Base-by-base conservation (phyloP, 1,284 basidiomycete species). In the Cutaneotrichosporon cavernicola region DNA sequence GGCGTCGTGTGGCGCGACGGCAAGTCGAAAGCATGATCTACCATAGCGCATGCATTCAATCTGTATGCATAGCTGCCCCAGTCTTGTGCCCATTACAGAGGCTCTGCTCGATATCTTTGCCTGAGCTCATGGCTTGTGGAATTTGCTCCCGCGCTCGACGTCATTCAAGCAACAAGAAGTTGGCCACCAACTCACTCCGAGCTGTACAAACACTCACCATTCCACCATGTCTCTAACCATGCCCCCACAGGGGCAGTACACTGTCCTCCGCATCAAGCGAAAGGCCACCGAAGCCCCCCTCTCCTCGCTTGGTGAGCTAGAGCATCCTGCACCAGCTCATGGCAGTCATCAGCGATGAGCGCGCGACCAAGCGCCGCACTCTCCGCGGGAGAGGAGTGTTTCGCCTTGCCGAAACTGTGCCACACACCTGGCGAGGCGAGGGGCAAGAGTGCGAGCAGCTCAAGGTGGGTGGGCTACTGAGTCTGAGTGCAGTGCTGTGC, bases 251-350 rank as follows among this genome's bases (percentile, higher is more conserved):
- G 49, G 49, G 14, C 63, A 62, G 51, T 76, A 74, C 60, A 80
- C 79, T 16, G 77, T 82, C 31, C 69, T 82, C 46, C 67, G 80
- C 11, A 81, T 82, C 75, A 82, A 82, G 71, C 72, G 81, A 5
- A 81, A 81, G 66, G 77, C 78, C 13, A 81, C 75, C 2, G 79
- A 81, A n/a, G 62, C 74, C 1, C 79, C 80, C 4, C 69, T 81
- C 8, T 76, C 77, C 5, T 78, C 78, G 2, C 69, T 82, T 5
- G 77, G 81, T 81, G 55, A 40, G 36, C 9, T 53, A 6, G 26
- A 4, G 11, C 2, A 2, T 16, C 36, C 4, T n/a, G 26, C 50
- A 31, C 5, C 7, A 30, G 47, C 53, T 49, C 47, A 32, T 38
- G 14, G 1, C 61, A 81, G 80, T 81, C 22, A 80, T 81, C 55